A percentile compares a stretch with the other conserved stretches of the same genome.
Conservation (phyloP, 1,284 basidiomycete genomes). For the Ceratobasidium sp. region DNA sequence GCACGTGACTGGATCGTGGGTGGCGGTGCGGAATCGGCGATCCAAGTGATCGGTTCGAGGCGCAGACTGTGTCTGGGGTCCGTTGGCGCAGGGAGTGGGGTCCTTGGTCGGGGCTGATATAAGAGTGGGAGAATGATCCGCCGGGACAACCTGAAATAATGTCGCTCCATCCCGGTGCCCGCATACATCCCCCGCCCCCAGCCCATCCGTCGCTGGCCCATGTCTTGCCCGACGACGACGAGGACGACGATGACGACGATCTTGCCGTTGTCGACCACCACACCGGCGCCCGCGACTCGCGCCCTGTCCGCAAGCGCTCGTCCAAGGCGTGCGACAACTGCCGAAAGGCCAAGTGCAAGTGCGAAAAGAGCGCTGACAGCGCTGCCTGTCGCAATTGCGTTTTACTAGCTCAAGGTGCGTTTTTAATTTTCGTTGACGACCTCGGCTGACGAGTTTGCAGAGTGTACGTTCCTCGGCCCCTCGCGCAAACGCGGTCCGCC, state of each 20-base stretch:
- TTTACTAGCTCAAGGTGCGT: constrained; percentile 75
- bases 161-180: constrained; percentile 38
- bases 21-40: too few species aligned
- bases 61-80: too few species aligned
- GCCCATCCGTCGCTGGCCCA: constrained; percentile 54
- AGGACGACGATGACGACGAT: constrained; percentile 64
- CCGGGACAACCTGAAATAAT: constrained; percentile 34
- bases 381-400: constrained; percentile 79
- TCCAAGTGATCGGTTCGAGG: too few species aligned
- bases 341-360: constrained; percentile 85
- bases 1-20: too few species aligned
- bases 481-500: constrained; percentile 69
- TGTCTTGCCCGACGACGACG: constrained; percentile 61
- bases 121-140: constrained; percentile 43
- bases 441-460: constrained; percentile 55
- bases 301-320: constrained; percentile 53
- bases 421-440: constrained; percentile 39
- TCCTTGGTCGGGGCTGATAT: neutral
- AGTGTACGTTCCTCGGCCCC: constrained; percentile 81
- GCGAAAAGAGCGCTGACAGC: constrained; percentile 66
- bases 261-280: constrained; percentile 47
- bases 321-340: constrained; percentile 79
- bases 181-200: constrained; percentile 44
- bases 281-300: constrained; percentile 23
- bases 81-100: too few species aligned